phyloP scores from a whole-genome alignment of 2,329 filamentous ascomycete genomes.

The Davidsoniella australis region DNA sequence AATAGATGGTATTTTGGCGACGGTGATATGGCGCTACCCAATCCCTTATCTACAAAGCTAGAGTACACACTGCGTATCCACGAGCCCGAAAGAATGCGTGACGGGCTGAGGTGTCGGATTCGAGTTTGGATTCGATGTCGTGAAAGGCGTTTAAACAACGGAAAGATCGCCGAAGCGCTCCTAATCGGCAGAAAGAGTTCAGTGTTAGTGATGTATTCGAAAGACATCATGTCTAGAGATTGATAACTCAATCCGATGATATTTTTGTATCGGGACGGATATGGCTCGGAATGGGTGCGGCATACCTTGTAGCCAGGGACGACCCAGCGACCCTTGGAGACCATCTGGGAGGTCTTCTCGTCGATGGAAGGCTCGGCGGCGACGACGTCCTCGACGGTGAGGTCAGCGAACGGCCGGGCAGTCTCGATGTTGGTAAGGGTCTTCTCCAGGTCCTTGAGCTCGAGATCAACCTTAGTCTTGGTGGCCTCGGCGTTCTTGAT shows the following conservation, averaged over 20 bases:
- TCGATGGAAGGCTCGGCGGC: conserved; percentile 92
- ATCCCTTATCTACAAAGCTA: conserved; percentile 49
- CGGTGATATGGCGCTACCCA: no score
- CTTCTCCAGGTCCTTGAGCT: conserved; percentile 84
- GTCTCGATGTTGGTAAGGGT: conserved; percentile 95
- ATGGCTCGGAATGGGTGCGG: conserved; percentile 8
- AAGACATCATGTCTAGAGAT: background rate
- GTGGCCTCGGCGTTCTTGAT: conserved; percentile 93
- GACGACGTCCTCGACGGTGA: conserved; percentile 94
- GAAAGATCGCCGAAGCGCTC: conserved; percentile 99
- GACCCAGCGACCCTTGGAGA: conserved; percentile 95
- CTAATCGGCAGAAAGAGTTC: conserved; percentile 29
- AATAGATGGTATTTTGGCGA: no score
- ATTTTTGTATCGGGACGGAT: background rate
- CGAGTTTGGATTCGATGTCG: conserved; percentile 1
- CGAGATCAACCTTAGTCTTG: conserved; percentile 87
- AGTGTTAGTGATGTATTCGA: background rate
- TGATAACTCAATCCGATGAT: background rate
- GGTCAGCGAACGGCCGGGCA: conserved; percentile 85
- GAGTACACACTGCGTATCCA: conserved; percentile 20
- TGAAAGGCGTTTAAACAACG: conserved; percentile 52
- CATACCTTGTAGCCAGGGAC: conserved; percentile 97
- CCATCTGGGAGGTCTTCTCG: conserved; percentile 85
- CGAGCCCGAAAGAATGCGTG: conserved; percentile 18
- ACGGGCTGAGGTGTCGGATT: conserved; percentile 12